These are phyloP conservation scores for Diaporthe amygdali DNA, from an alignment of 2,329 filamentous ascomycete species.

Conservation along the genomic window DNA sequence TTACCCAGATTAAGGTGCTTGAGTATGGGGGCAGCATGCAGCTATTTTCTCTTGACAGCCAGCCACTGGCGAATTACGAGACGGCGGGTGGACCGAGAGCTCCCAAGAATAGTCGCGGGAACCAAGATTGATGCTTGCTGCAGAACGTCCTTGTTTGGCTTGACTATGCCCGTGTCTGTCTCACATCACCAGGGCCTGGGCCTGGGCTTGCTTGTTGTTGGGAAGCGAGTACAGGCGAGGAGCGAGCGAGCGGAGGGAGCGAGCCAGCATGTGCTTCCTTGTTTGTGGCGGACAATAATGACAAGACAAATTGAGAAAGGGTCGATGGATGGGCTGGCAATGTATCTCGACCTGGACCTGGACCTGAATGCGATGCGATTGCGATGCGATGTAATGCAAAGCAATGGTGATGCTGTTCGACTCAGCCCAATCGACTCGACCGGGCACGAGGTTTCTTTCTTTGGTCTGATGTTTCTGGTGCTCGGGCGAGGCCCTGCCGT, in stretches of 20 bases:
- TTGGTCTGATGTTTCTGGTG: neutral
- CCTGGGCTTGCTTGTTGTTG: neutral
- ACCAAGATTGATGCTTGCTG: slow-evolving; percentile 3
- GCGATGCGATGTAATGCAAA: neutral
- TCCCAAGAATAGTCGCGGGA: neutral
- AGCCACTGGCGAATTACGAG: neutral
- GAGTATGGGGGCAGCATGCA: neutral
- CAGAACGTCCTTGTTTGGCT: neutral
- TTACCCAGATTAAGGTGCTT: slow-evolving; percentile 3
- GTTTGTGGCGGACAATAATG: too few relatives aligned
- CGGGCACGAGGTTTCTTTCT: neutral
- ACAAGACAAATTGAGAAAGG: neutral
- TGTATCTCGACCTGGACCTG: neutral
- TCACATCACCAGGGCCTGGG: neutral
- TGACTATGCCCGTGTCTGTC: neutral
- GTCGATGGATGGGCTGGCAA: neutral
- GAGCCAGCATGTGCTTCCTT: neutral
- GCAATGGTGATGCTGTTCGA: too few relatives aligned
- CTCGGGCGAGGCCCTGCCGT: slow-evolving; percentile 9
- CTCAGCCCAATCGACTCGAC: too few relatives aligned
- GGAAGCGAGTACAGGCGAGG: too few relatives aligned
- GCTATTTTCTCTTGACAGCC: neutral
- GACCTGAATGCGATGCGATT: neutral
- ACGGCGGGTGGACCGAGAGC: neutral
- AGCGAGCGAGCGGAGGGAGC: too few relatives aligned